phyloP scores from a whole-genome alignment of 257 asterid species.

The Plantago ovata region DNA sequence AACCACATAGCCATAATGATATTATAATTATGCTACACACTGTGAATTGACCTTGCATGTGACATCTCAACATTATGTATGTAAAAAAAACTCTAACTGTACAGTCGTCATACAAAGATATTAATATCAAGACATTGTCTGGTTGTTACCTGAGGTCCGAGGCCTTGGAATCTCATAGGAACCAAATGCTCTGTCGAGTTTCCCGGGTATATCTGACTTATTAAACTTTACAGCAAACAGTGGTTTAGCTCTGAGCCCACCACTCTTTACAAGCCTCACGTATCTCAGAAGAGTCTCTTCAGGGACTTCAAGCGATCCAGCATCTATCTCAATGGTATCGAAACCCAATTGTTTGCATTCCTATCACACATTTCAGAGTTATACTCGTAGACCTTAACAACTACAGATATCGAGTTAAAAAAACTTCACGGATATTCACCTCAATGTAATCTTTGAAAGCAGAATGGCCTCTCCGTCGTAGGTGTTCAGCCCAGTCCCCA shows the following conservation, averaged over 20 bases:
- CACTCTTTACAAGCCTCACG: conserved; percentile 78
- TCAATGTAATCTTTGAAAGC: conserved; percentile 63
- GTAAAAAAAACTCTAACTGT: too few relatives aligned
- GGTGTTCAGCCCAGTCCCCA: conserved; percentile 75
- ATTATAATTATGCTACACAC: too few relatives aligned
- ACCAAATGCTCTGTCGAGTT: conserved; percentile 66
- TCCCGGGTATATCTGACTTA: conserved; percentile 68
- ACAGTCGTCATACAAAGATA: too few relatives aligned
- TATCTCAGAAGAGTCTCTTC: conserved; percentile 87
- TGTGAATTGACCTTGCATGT: too few relatives aligned
- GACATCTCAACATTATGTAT: too few relatives aligned
- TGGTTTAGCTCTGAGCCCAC: conserved; percentile 85
- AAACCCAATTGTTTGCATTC: conserved; percentile 88
- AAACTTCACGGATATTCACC: conserved; percentile 29
- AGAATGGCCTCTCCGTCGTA: conserved; percentile 59
- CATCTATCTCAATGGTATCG: conserved; percentile 84
- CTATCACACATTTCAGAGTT: conserved; percentile 28
- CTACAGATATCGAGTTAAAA: background rate
- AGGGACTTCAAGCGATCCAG: conserved; percentile 67
- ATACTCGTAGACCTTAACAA: background rate
- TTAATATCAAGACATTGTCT: too few relatives aligned
- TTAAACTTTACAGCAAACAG: conserved; percentile 71
- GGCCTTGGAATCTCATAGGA: conserved; percentile 64
- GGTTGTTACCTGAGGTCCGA: conserved; percentile 50
- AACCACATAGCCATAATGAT: too few relatives aligned